phyloP scores from a whole-genome alignment of 768 basidiomycete species.

The Rickenella mellea region DNA sequence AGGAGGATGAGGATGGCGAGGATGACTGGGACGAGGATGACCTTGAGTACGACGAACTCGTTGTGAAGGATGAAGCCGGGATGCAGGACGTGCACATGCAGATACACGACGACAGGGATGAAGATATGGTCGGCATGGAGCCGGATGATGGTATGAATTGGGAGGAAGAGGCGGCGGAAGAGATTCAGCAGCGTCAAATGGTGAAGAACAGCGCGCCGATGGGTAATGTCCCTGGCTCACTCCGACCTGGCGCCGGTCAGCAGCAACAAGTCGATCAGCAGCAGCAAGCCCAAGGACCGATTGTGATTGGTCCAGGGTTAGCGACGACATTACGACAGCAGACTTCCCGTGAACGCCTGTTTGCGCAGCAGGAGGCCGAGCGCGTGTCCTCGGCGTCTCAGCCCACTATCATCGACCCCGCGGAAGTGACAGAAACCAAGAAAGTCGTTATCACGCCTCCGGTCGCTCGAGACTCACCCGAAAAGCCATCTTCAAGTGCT shows the following conservation, averaged over 20 bases:
- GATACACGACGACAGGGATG: conserved; percentile 16
- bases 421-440: conserved; percentile 61
- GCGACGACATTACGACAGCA: conserved; percentile 30
- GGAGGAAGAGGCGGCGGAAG: conserved; percentile 63
- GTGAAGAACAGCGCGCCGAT: conserved; percentile 16
- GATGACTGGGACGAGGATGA: conserved; percentile 50
- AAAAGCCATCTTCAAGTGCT: conserved; percentile 15
- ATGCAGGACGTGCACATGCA: conserved; percentile 24
- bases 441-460: conserved; percentile 72
- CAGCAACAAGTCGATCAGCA: conserved; percentile 21
- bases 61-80: conserved; percentile 48
- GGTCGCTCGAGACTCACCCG: conserved; percentile 52
- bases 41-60: conserved; percentile 61
- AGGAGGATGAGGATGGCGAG: conserved; percentile 55
- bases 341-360: conserved; percentile 39
- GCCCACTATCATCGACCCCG: conserved; percentile 46
- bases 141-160: conserved; percentile 83
- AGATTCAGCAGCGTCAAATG: conserved; percentile 28
- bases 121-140: conserved; percentile 37
- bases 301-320: conserved; percentile 8
- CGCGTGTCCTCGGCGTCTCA: conserved; percentile 19
- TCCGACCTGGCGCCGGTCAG: conserved; percentile 25
- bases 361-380: conserved; percentile 15
- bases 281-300: conserved; percentile 10
- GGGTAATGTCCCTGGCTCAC: conserved; percentile 21